A percentile compares a stretch with the other conserved stretches of the same genome.
Conservation (phyloP, 306 rosid species). For the Cicer arietinum region DNA sequence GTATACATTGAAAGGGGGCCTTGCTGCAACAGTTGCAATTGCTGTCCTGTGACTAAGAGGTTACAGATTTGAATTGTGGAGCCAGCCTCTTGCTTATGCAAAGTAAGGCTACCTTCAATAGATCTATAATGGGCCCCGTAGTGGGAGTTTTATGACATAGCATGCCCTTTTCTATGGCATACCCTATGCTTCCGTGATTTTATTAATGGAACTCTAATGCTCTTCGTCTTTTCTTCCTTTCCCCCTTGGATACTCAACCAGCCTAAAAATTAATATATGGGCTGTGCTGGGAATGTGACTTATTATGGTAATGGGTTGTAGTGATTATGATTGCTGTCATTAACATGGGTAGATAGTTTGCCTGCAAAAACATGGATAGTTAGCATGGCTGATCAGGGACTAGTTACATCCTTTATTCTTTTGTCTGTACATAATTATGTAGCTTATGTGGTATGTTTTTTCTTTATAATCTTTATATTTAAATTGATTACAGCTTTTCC, state of each 20-base stretch:
- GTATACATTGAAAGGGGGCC: not conserved
- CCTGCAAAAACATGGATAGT: not conserved
- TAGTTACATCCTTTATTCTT: conserved; percentile 21
- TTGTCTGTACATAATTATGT: conserved; percentile 15
- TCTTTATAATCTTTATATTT: not conserved
- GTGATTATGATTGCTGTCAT: conserved; percentile 33
- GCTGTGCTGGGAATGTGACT: conserved; percentile 26
- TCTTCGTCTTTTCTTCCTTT: not conserved
- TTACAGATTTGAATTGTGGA: conserved; percentile 3
- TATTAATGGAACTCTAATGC: not conserved
- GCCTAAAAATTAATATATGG: conserved; percentile 18
- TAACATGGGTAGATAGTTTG: conserved; percentile 16
- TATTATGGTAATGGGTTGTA: conserved; percentile 27
- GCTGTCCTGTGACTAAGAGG: not conserved
- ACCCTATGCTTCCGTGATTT: not conserved
- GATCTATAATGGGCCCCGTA: not conserved
- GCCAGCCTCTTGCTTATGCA: not conserved
- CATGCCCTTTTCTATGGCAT: conserved; percentile 1
- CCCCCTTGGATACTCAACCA: conserved; percentile 26
- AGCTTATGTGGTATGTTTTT: conserved; percentile 17
- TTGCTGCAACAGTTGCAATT: not conserved
- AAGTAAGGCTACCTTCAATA: not conserved
- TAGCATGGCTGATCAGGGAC: conserved; percentile 23
- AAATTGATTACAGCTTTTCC: not conserved
- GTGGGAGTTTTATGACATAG: conserved; percentile 1